Conservation (phyloP, 2,329 filamentous ascomycete genomes). For the Tolypocladium paradoxum region DNA sequence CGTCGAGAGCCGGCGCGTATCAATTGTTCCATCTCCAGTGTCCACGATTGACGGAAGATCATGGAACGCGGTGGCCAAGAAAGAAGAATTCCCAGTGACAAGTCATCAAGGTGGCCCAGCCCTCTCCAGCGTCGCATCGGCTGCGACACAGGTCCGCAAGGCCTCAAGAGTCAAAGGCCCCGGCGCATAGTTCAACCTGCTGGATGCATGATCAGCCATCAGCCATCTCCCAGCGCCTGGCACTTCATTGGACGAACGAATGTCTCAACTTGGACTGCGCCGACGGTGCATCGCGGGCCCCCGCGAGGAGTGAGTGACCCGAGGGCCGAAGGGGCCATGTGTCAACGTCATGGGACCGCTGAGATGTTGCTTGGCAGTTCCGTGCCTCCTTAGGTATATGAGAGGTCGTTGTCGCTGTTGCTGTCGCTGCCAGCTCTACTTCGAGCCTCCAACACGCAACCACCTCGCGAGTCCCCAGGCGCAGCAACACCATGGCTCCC, state of each 20-base stretch:
- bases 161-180: too few relatives aligned
- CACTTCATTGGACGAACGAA: background rate
- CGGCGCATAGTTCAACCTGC: too few relatives aligned
- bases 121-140: background rate
- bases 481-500: background rate
- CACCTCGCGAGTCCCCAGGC: background rate
- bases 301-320: background rate
- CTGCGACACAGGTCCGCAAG: background rate
- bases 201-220: background rate
- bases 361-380: background rate
- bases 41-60: background rate
- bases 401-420: background rate
- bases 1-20: too few relatives aligned
- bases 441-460: background rate
- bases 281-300: background rate
- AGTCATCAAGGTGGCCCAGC: too few relatives aligned
- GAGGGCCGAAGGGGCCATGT: background rate
- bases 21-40: background rate
- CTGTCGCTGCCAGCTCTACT: background rate
- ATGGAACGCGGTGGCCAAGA: background rate
- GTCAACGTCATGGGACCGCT: background rate
- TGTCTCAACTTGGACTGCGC: background rate
- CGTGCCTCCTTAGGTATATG: background rate
- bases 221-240: background rate
- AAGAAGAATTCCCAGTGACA: too few relatives aligned